phyloP scores from a whole-genome alignment of 371 early-diverging fungal species.

The Zychaea mexicana region DNA sequence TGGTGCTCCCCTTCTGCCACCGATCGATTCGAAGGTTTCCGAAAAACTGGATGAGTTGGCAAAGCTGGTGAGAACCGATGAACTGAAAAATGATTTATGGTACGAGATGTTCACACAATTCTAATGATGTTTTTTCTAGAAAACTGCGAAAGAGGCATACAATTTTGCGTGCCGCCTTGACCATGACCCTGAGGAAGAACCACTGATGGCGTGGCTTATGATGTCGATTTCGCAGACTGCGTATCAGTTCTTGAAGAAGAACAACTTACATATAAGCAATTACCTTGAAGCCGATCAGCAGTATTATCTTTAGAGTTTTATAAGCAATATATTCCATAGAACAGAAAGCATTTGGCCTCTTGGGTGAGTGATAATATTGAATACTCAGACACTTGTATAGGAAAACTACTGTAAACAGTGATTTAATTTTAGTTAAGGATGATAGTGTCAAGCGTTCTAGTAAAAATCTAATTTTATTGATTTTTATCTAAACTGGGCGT shows the following conservation, averaged over 20 bases:
- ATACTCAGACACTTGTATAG: not conserved
- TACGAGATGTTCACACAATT: not conserved
- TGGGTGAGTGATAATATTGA: not conserved
- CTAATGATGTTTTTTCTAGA: not conserved
- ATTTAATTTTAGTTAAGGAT: no score
- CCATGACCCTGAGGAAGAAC: not conserved
- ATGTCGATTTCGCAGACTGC: not conserved
- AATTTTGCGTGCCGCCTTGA: not conserved
- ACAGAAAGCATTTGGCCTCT: not conserved
- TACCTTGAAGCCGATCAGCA: slow-evolving; percentile 2
- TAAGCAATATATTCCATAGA: not conserved
- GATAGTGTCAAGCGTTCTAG: no score
- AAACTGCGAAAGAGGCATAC: not conserved
- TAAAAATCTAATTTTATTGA: no score
- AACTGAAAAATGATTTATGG: no score
- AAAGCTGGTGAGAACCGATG: not conserved
- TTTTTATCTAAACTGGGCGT: no score
- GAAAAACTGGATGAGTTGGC: not conserved
- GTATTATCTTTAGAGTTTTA: not conserved
- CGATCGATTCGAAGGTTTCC: not conserved
- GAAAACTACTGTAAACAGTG: not conserved
- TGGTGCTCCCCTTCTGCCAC: not conserved
- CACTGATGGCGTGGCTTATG: not conserved
- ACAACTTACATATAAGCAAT: not conserved
- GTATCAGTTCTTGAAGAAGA: not conserved